A percentile compares a stretch with the other conserved stretches of the same genome.
These are phyloP conservation scores for Reutealis trisperma DNA, from an alignment of 345 rosid species.

Conservation along the genomic window DNA sequence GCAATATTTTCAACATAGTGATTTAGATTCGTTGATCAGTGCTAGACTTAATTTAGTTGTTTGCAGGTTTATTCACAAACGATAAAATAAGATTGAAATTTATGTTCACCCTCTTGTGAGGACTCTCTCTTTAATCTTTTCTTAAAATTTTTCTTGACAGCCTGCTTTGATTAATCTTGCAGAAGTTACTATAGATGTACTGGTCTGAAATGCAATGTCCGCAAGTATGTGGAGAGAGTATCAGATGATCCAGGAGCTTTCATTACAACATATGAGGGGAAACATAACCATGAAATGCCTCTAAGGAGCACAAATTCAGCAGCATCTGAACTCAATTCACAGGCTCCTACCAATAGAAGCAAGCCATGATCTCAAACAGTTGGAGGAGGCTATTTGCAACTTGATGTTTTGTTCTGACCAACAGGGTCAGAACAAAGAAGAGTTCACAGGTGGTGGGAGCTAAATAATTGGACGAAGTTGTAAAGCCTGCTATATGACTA, in stretches of 20 bases:
- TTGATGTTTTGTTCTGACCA: not conserved
- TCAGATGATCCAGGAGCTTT: slow-evolving; percentile 87
- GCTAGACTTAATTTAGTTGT: not conserved
- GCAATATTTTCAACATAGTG: too few relatives aligned
- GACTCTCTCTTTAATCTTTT: not conserved
- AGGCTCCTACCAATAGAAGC: slow-evolving; percentile 32
- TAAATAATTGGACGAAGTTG: not conserved
- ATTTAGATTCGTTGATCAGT: not conserved
- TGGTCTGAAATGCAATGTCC: slow-evolving; percentile 68
- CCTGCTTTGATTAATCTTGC: slow-evolving; percentile 24
- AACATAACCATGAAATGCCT: slow-evolving; percentile 89
- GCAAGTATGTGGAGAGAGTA: slow-evolving; percentile 92
- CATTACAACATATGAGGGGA: slow-evolving; percentile 92
- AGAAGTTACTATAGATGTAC: slow-evolving; percentile 97
- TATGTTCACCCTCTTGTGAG: not conserved
- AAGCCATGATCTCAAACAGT: slow-evolving; percentile 26
- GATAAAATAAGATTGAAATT: not conserved
- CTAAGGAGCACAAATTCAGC: slow-evolving; percentile 29
- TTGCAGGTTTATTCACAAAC: not conserved
- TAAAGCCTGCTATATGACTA: too few relatives aligned
- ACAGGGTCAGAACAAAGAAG: slow-evolving; percentile 8
- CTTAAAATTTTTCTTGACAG: slow-evolving; percentile 7
- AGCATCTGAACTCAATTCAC: slow-evolving; percentile 32
- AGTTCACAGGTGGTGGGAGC: not conserved
- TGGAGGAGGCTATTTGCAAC: not conserved